A percentile compares a stretch with the other conserved stretches of the same genome.
These are phyloP conservation scores for Theobroma grandiflorum DNA, from an alignment of 441 rosid genomes.

Conservation along the genomic window DNA sequence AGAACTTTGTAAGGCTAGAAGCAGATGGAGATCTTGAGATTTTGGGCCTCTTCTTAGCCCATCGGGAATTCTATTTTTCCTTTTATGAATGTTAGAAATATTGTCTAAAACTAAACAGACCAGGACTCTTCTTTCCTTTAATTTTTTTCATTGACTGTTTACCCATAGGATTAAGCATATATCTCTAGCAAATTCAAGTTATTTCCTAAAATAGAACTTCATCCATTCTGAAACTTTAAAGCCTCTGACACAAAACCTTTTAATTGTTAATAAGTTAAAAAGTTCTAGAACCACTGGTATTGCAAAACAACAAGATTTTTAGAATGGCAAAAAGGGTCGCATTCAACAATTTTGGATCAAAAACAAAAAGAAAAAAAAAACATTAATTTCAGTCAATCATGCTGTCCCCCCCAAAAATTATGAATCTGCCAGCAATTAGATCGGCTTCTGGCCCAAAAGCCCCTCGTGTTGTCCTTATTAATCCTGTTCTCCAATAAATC, in stretches of 20 bases:
- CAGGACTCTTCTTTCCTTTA: too few relatives aligned
- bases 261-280: too few relatives aligned
- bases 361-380: background rate
- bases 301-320: background rate
- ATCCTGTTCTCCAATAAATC: background rate
- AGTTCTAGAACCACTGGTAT: too few relatives aligned
- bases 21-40: background rate
- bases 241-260: too few relatives aligned
- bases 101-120: too few relatives aligned
- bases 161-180: too few relatives aligned
- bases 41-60: background rate
- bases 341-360: background rate
- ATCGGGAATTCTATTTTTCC: too few relatives aligned
- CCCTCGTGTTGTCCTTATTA: background rate
- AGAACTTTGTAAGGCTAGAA: background rate
- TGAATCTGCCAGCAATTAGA: background rate
- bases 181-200: too few relatives aligned
- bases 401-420: background rate
- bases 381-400: background rate
- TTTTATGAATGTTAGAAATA: too few relatives aligned
- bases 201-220: too few relatives aligned
- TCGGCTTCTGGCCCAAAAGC: background rate
- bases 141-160: too few relatives aligned
- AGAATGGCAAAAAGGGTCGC: background rate
- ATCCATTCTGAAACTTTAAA: too few relatives aligned